A percentile compares a stretch with the other conserved stretches of the same genome.
phyloP scores from a whole-genome alignment of 2,329 filamentous ascomycete species.

The Chrysoporthe cubensis region DNA sequence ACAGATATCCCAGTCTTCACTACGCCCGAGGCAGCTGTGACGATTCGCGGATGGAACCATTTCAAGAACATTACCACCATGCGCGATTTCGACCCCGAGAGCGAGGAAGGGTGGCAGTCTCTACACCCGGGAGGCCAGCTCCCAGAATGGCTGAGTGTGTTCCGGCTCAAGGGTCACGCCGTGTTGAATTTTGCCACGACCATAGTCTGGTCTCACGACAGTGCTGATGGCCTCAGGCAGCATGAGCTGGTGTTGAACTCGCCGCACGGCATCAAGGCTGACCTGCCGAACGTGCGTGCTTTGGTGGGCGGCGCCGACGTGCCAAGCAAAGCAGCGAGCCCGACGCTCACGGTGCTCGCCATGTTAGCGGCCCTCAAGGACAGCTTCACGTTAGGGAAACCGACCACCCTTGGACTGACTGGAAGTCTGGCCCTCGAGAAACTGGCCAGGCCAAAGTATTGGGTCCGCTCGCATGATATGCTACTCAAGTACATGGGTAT shows the following conservation, averaged over 20 bases:
- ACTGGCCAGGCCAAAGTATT: slow-evolving; percentile 22
- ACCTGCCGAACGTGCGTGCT: slow-evolving; percentile 2
- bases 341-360: slow-evolving; percentile 15
- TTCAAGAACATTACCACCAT: slow-evolving; percentile 25
- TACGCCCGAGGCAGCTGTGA: slow-evolving; percentile 11
- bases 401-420: slow-evolving; percentile 16
- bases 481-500: slow-evolving; percentile 16
- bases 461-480: slow-evolving; percentile 21
- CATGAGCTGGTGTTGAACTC: slow-evolving; percentile 26
- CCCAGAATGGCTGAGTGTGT: slow-evolving; percentile 27
- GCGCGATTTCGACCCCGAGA: not conserved
- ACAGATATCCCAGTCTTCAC: slow-evolving; percentile 29
- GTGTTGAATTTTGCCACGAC: slow-evolving; percentile 13
- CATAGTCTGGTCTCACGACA: slow-evolving; percentile 1
- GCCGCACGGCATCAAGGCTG: slow-evolving; percentile 25
- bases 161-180: slow-evolving; percentile 16
- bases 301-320: slow-evolving; percentile 14
- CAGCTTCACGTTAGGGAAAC: slow-evolving; percentile 8
- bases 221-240: not conserved
- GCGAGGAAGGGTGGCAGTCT: slow-evolving; percentile 14
- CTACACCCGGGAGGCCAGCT: slow-evolving; percentile 24
- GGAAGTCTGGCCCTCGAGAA: slow-evolving; percentile 25
- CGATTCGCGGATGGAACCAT: slow-evolving; percentile 23
- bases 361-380: slow-evolving; percentile 30
- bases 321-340: not conserved